Conservation (phyloP, 2,329 filamentous ascomycete genomes). For the Calonectria hongkongensis region DNA sequence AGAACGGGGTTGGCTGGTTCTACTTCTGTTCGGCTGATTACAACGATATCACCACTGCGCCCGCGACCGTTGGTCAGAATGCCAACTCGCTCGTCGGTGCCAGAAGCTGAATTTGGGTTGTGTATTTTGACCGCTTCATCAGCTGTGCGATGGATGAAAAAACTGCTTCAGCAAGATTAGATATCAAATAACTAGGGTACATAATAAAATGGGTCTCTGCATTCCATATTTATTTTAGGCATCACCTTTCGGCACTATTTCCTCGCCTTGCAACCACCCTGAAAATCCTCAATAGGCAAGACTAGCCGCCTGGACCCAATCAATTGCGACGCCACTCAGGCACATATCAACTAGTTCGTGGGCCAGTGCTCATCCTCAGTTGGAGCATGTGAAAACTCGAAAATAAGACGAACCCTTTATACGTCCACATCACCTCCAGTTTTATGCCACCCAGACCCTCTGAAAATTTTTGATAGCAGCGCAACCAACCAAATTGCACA, state of each 20-base stretch:
- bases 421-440: constrained; percentile 20
- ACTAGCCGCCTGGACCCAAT: constrained; percentile 28
- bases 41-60: constrained; percentile 21
- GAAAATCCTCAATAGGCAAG: constrained; percentile 27
- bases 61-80: constrained; percentile 37
- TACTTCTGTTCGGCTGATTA: constrained; percentile 39
- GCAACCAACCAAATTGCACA: constrained; percentile 1
- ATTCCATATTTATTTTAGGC: neutral
- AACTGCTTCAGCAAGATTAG: too few relatives aligned
- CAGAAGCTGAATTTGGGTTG: neutral
- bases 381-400: constrained; percentile 21
- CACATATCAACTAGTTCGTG: constrained; percentile 18
- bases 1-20: constrained; percentile 29
- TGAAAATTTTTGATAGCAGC: neutral
- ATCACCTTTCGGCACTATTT: neutral
- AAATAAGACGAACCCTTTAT: neutral
- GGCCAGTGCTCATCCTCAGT: neutral
- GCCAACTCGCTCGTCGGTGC: constrained; percentile 28
- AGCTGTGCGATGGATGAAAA: neutral
- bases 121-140: neutral
- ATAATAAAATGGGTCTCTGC: constrained; percentile 18
- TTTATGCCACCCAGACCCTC: constrained; percentile 17
- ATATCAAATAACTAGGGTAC: neutral
- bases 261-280: neutral
- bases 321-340: constrained; percentile 12